Evolutionary conservation across 805 yeast genomes (phyloP).

Genomic region (Pichia deserticola): DNA sequence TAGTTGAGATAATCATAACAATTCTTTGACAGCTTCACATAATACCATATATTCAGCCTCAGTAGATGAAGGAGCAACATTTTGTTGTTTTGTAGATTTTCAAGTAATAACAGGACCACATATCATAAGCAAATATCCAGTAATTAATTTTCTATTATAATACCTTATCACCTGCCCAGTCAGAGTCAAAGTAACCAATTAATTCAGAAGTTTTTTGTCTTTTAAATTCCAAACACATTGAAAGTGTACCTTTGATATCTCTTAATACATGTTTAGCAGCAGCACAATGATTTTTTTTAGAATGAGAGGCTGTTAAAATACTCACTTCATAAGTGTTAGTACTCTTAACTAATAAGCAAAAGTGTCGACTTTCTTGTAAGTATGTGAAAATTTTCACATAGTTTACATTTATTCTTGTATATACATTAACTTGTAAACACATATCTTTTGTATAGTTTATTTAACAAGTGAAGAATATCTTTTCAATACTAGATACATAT

Average conservation of each 20-base stretch:
- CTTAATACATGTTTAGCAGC: no score
- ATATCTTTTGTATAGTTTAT: no score
- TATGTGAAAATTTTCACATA: no score
- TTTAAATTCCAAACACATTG: neutral
- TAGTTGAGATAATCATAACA: neutral
- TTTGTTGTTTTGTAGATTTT: constrained; percentile 1
- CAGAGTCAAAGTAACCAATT: constrained; percentile 10
- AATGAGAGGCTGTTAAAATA: no score
- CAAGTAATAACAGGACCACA: constrained; percentile 1
- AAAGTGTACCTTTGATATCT: neutral
- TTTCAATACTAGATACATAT: no score
- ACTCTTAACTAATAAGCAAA: no score
- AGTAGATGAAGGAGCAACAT: neutral
- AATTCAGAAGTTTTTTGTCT: neutral
- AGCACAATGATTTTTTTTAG: no score
- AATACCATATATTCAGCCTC: neutral
- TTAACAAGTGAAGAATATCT: no score
- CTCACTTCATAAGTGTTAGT: no score
- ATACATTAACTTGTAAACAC: no score
- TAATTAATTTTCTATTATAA: constrained; percentile 11
- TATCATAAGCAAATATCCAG: constrained; percentile 4
- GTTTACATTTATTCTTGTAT: no score
- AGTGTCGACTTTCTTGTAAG: no score
- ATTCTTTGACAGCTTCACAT: neutral
- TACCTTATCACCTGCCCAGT: constrained; percentile 8